Conservation (phyloP, 225 moss, liverwort and hornwort genomes). For the Marchantia paleacea region DNA sequence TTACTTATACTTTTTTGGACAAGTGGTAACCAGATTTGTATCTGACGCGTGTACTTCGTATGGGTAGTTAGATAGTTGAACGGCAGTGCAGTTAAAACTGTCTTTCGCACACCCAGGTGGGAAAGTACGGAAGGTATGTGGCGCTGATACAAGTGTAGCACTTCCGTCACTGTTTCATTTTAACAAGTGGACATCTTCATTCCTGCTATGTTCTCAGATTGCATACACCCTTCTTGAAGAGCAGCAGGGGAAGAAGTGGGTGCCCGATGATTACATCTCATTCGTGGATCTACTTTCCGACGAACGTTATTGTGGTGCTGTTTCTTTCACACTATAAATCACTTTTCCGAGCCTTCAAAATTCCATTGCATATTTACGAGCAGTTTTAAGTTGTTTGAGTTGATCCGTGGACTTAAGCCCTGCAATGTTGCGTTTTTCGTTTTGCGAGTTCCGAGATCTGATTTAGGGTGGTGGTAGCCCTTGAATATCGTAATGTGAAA, state of each 20-base stretch:
- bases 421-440: neutral
- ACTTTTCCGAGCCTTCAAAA: neutral
- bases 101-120: neutral
- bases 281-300: constrained; percentile 74
- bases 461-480: neutral
- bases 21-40: no score
- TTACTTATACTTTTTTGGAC: no score
- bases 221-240: constrained; percentile 65
- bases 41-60: neutral
- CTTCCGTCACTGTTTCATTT: neutral
- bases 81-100: neutral
- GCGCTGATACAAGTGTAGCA: neutral
- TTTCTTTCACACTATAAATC: neutral
- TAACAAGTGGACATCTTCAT: neutral
- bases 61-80: neutral
- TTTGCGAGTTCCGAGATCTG: neutral
- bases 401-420: neutral
- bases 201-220: constrained; percentile 43
- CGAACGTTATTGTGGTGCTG: constrained; percentile 71
- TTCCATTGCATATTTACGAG: neutral
- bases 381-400: neutral
- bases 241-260: constrained; percentile 65
- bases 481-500: no score
- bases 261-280: constrained; percentile 71
- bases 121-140: neutral